Evolutionary conservation across 768 basidiomycete species (phyloP).

Genomic region (Russula virescens): DNA sequence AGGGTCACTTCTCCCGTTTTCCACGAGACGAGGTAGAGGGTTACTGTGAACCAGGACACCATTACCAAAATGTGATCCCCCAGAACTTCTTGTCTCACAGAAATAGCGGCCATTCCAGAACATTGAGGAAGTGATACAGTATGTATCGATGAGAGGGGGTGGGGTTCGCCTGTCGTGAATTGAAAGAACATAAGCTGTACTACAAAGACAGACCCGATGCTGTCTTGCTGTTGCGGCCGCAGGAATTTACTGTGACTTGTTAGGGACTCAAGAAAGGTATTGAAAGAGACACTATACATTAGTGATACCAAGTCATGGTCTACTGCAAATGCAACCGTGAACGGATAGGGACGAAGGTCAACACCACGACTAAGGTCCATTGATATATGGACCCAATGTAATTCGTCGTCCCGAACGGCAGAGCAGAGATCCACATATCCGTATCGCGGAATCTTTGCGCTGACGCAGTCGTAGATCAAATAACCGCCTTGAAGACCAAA

Average conservation of each 20-base stretch:
- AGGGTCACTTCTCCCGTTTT: slow-evolving; percentile 1
- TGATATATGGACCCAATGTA: not conserved
- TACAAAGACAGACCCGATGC: too few relatives aligned
- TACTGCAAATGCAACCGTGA: not conserved
- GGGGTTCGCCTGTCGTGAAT: not conserved
- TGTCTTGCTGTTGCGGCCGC: too few relatives aligned
- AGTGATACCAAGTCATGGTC: slow-evolving; percentile 8
- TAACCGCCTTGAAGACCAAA: not conserved
- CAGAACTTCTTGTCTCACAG: not conserved
- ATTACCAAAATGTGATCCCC: not conserved
- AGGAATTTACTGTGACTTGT: not conserved
- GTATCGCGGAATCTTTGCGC: not conserved
- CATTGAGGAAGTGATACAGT: not conserved
- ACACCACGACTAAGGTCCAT: not conserved
- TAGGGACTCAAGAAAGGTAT: too few relatives aligned
- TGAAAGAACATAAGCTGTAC: not conserved
- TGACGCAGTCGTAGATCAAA: not conserved
- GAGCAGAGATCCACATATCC: slow-evolving; percentile 5
- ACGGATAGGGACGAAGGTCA: not conserved
- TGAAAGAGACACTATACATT: too few relatives aligned
- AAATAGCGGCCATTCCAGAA: not conserved
- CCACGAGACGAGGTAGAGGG: slow-evolving; percentile 10
- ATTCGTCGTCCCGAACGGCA: not conserved
- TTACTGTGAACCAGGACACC: too few relatives aligned
- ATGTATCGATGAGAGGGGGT: not conserved